A percentile compares a stretch with the other conserved stretches of the same genome.
Evolutionary conservation across 2,329 filamentous ascomycete species (phyloP).

Genomic region (Allantophomopsis cytisporea): DNA sequence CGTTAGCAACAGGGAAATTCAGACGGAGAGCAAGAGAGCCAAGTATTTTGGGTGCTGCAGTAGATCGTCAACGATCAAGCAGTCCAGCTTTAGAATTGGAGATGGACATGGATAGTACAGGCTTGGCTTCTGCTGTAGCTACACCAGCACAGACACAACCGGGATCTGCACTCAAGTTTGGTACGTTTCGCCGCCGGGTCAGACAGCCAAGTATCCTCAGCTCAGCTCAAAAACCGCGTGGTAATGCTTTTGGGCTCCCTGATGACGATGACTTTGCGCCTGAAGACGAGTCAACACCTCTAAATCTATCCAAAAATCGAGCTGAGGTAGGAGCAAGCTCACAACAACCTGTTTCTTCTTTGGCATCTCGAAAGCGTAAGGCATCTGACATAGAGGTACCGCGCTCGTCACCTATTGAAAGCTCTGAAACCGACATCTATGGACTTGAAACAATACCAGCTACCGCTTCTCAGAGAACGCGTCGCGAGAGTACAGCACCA

Average conservation of each 20-base stretch:
- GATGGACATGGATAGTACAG: too few relatives aligned
- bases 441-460: constrained; percentile 7
- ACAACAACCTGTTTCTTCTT: constrained; percentile 19
- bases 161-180: constrained; percentile 14
- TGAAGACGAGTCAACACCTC: constrained; percentile 55
- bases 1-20: constrained; percentile 25
- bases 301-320: constrained; percentile 34
- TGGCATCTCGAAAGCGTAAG: constrained; percentile 40
- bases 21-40: constrained; percentile 42
- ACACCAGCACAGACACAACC: constrained; percentile 1
- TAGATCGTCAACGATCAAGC: too few relatives aligned
- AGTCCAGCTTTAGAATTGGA: too few relatives aligned
- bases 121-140: too few relatives aligned
- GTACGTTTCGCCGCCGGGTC: constrained; percentile 39
- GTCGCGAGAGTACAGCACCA: constrained; percentile 1
- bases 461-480: constrained; percentile 1
- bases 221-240: constrained; percentile 16
- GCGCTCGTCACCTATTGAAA: constrained; percentile 10
- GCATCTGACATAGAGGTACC: constrained; percentile 14
- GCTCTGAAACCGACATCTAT: constrained; percentile 3
- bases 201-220: constrained; percentile 50
- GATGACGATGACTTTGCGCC: constrained; percentile 38
- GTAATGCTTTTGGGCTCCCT: constrained; percentile 24
- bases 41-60: constrained; percentile 37
- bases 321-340: constrained; percentile 10